Base-by-base conservation (phyloP, 441 rosid genomes). In the Populus tomentosa region DNA sequence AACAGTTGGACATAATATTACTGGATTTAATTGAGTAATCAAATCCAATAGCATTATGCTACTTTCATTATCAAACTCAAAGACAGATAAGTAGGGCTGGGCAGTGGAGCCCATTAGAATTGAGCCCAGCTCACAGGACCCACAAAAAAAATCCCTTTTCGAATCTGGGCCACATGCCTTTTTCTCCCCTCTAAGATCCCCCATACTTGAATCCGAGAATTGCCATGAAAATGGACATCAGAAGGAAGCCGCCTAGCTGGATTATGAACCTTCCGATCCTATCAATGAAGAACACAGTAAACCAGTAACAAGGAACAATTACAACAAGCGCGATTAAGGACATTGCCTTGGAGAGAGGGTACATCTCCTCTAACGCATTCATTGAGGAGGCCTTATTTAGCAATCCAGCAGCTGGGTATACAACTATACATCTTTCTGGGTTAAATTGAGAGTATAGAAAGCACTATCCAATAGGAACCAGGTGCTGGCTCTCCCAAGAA, bases 161-260 rank as follows among this genome's bases (percentile, higher is more conserved):
- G 73, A 3, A 8, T 33, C 30, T 20, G 75, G 24, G 11, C 11
- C 10, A 2, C 24, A 14, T 20, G 77, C 79, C 1, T 28, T 4
- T 1, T 53, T 53, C 67, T 78, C 63, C 30, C 88, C 91, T 75
- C 85, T 80, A 46, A 85, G 75, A 2, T 74, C 32, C 0, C 0
- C 64, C 70, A 42, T 87, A 88, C 30, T 70, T 50, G 71, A 78
- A 13, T 38, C 87, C 89, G 1, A 86, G 82, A 35, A 84, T 42
- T 0, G 86, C 87, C 92, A 89, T 87, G 78, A 82, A 86, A 30
- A 86, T 13, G 0, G 92, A 75, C 92, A 89, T 65, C 35, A 65
- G 1, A 26, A 75, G 71, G 65, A 75, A 75, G 46, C 78, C 72
- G 7, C 46, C 67, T 2, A 75, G n/a, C 23, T 75, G 78, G 50